Percentiles rank a stretch among this genome's conserved stretches.
phyloP scores from a whole-genome alignment of 352 stramenopile species.

The Globisporangium heterothallicum region DNA sequence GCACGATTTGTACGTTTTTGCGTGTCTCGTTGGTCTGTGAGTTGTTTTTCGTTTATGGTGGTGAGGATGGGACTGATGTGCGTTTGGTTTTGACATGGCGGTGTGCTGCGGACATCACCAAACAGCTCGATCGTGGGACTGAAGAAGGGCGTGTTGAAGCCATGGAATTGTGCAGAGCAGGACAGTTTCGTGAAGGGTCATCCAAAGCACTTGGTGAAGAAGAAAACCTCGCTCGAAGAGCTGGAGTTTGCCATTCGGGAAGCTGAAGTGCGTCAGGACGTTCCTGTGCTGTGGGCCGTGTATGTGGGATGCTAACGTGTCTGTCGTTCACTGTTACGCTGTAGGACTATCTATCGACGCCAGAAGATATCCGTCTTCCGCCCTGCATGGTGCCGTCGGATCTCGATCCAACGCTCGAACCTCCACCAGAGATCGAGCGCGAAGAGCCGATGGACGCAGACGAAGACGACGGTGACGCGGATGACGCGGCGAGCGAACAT shows the following conservation, averaged over 20 bases:
- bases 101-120: slow-evolving; percentile 7
- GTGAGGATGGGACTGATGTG: background rate
- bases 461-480: slow-evolving; percentile 22
- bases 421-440: slow-evolving; percentile 36
- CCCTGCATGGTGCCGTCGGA: slow-evolving; percentile 80
- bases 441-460: slow-evolving; percentile 22
- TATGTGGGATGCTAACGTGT: background rate
- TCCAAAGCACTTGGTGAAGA: slow-evolving; percentile 66
- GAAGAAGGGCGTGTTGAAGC: slow-evolving; percentile 60
- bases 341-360: slow-evolving; percentile 70
- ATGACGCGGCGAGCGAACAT: slow-evolving; percentile 17
- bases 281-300: background rate
- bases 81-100: slow-evolving; percentile 2
- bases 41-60: background rate
- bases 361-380: slow-evolving; percentile 68
- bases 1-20: slow-evolving; percentile 65
- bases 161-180: slow-evolving; percentile 73
- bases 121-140: slow-evolving; percentile 47
- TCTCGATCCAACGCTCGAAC: slow-evolving; percentile 65
- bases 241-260: slow-evolving; percentile 55
- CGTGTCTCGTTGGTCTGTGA: background rate
- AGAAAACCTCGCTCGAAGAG: slow-evolving; percentile 42
- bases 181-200: slow-evolving; percentile 63
- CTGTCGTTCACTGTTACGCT: background rate
- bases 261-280: slow-evolving; percentile 25